Evolutionary conservation across 768 basidiomycete species (phyloP).

Genomic region (Brasilioporus rufonigricans): DNA sequence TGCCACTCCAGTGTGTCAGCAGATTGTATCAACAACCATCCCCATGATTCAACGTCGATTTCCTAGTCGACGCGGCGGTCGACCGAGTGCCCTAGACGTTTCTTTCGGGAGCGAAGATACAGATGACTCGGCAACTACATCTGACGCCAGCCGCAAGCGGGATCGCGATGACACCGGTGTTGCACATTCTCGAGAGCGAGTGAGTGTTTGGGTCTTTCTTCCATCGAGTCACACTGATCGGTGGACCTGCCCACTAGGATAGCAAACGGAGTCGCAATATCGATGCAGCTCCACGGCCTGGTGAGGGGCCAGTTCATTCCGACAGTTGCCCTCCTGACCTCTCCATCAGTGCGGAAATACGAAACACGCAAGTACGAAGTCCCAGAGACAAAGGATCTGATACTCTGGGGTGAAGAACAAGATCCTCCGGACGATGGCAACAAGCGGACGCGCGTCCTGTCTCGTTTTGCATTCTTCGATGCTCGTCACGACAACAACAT

Average conservation of each 20-base stretch:
- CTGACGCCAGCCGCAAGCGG: conserved; percentile 30
- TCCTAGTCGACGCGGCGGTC: conserved; percentile 30
- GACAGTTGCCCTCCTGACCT: background rate
- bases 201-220: conserved; percentile 5
- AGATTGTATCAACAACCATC: background rate
- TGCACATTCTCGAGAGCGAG: conserved; percentile 9
- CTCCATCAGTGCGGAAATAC: conserved; percentile 40
- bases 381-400: conserved; percentile 34
- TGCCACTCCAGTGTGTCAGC: background rate
- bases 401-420: conserved; percentile 43
- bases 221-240: background rate
- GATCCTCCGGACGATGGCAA: conserved; percentile 33
- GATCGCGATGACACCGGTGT: conserved; percentile 12
- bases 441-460: conserved; percentile 58
- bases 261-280: conserved; percentile 28
- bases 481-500: conserved; percentile 43
- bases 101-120: conserved; percentile 46
- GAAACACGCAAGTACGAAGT: conserved; percentile 30
- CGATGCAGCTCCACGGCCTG: conserved; percentile 13
- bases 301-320: conserved; percentile 8
- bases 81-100: conserved; percentile 55
- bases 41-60: background rate
- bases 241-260: background rate
- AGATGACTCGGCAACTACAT: conserved; percentile 24
- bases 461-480: conserved; percentile 63